A percentile compares a stretch with the other conserved stretches of the same genome.
Conservation (phyloP, 75 land plant species). For the Picea sitchensis region DNA sequence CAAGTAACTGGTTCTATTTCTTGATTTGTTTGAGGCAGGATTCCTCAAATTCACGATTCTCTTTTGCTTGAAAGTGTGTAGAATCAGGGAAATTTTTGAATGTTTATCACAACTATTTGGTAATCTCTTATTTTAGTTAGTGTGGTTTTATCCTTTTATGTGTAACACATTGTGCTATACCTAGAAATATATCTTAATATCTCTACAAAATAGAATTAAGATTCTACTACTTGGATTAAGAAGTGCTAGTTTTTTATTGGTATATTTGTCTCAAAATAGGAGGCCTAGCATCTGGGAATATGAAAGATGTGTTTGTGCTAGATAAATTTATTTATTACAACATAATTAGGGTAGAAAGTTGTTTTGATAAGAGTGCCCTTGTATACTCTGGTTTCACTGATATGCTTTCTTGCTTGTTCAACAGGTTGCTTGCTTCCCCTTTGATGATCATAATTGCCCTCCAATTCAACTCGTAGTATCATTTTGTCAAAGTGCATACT, state of each 20-base stretch:
- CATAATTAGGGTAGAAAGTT: not conserved
- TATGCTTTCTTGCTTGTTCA: not conserved
- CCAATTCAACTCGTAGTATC: conserved; percentile 85
- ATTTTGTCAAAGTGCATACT: conserved; percentile 97
- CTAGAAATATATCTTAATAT: not conserved
- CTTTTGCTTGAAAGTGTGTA: too few relatives aligned
- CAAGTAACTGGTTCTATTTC: too few relatives aligned
- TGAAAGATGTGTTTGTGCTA: not conserved
- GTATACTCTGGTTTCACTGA: not conserved
- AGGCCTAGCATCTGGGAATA: not conserved
- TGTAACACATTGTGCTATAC: not conserved
- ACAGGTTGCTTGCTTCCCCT: conserved; percentile 98
- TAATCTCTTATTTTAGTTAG: too few relatives aligned
- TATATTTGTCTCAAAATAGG: not conserved
- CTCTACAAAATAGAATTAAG: not conserved
- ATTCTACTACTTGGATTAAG: not conserved
- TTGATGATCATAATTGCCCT: conserved; percentile 99
- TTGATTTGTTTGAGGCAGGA: too few relatives aligned
- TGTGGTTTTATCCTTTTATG: too few relatives aligned
- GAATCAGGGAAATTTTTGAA: too few relatives aligned
- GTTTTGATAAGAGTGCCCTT: not conserved
- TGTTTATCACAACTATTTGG: too few relatives aligned
- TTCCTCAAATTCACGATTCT: too few relatives aligned
- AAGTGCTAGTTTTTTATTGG: not conserved
- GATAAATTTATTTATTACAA: not conserved